phyloP scores from a whole-genome alignment of 2,329 filamentous ascomycete species.

The Epichloe gansuensis region DNA sequence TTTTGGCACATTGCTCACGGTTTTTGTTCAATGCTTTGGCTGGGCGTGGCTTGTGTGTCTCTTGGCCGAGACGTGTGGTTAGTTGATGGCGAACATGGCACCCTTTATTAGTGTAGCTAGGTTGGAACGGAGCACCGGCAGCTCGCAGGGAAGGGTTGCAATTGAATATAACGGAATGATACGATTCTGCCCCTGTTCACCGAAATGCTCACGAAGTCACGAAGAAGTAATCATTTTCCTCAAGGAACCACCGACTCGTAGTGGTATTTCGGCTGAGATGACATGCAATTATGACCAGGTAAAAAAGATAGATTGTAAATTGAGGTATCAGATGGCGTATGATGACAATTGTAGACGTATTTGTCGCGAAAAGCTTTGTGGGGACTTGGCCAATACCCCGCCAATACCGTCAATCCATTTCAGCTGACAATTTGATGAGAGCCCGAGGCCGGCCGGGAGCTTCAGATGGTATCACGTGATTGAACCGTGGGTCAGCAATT shows the following conservation, averaged over 20 bases:
- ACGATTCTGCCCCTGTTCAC: neutral
- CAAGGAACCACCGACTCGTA: too few species aligned
- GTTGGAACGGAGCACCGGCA: neutral
- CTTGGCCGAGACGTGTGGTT: neutral
- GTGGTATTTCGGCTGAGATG: too few species aligned
- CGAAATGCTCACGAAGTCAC: too few species aligned
- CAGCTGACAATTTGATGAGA: slow-evolving; percentile 14
- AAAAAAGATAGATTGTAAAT: too few species aligned
- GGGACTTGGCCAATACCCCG: neutral
- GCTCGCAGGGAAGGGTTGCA: neutral
- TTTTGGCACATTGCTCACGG: too few species aligned
- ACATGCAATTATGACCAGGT: too few species aligned
- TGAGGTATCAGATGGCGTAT: too few species aligned
- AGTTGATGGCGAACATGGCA: neutral
- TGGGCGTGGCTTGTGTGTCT: neutral
- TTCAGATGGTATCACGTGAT: slow-evolving; percentile 6
- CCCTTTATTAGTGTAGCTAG: neutral
- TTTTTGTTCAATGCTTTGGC: neutral
- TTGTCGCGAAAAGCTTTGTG: neutral
- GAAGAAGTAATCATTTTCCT: too few species aligned
- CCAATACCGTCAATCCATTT: neutral
- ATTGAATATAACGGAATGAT: neutral
- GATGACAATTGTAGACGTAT: neutral
- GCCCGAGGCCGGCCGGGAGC: slow-evolving; percentile 17
- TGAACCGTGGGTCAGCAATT: slow-evolving; percentile 2